These are phyloP conservation scores for Thinopyrum elongatum DNA, from an alignment of 176 grass and related monocot species.

Conservation along the genomic window DNA sequence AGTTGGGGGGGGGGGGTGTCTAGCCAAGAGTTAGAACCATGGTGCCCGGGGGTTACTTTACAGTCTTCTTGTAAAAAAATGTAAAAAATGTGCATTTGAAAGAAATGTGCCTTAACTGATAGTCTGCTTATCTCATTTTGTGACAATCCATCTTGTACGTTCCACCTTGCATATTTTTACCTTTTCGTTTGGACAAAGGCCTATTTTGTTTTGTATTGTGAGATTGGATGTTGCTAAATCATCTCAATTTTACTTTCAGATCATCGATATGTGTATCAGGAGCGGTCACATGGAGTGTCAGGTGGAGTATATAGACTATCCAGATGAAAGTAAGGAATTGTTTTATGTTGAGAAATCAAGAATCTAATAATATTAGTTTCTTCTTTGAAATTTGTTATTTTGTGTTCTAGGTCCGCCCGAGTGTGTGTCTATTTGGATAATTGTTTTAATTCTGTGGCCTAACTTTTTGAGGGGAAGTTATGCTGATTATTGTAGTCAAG, in stretches of 20 bases:
- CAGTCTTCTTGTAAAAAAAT: background rate
- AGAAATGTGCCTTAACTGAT: background rate
- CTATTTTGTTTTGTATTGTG: background rate
- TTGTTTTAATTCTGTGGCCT: background rate
- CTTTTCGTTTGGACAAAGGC: background rate
- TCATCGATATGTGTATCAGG: slow-evolving; percentile 29
- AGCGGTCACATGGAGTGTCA: slow-evolving; percentile 23
- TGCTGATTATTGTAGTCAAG: background rate
- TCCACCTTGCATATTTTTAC: background rate
- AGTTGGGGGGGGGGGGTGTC: background rate
- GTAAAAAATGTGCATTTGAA: background rate
- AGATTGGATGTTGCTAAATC: background rate
- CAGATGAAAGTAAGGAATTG: slow-evolving; percentile 61
- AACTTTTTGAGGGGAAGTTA: background rate
- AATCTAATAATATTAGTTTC: background rate
- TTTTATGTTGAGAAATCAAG: slow-evolving; percentile 11
- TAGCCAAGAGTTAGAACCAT: background rate
- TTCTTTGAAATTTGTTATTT: background rate
- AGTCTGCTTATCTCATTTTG: background rate
- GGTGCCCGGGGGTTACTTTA: background rate
- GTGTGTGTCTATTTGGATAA: background rate
- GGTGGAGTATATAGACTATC: slow-evolving; percentile 58
- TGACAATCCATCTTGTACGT: background rate
- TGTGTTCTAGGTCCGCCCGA: background rate
- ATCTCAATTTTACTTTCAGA: slow-evolving; percentile 36